Evolutionary conservation across 768 basidiomycete species (phyloP).

Genomic region (Mycena chlorophos): DNA sequence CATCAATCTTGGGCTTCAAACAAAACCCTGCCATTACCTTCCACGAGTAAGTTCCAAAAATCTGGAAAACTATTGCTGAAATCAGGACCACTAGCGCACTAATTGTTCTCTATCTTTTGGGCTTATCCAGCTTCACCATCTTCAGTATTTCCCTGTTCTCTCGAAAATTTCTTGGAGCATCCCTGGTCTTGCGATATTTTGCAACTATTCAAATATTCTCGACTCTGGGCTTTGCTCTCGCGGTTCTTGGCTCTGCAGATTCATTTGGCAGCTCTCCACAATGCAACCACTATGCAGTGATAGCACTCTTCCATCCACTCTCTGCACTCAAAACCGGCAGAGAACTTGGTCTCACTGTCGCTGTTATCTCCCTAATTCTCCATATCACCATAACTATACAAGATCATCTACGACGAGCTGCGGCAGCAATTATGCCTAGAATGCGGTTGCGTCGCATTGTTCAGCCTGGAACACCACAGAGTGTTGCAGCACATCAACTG

Average conservation of each 20-base stretch:
- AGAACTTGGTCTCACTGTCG: background rate
- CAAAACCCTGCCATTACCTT: conserved; percentile 15
- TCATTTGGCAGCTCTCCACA: conserved; percentile 14
- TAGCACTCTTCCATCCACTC: conserved; percentile 20
- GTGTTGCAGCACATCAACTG: background rate
- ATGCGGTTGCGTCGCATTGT: background rate
- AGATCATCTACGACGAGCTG: background rate
- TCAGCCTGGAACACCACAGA: background rate
- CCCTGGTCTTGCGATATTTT: conserved; percentile 5
- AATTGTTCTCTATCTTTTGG: conserved; percentile 19
- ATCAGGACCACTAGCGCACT: conserved; percentile 6
- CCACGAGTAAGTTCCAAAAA: conserved; percentile 11
- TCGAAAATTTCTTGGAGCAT: background rate
- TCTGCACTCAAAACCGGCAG: conserved; percentile 14
- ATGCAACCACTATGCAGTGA: conserved; percentile 21
- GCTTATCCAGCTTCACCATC: conserved; percentile 17
- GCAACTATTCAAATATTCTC: conserved; percentile 20
- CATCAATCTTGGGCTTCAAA: conserved; percentile 19
- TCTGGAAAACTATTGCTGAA: background rate
- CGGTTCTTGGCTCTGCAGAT: conserved; percentile 10
- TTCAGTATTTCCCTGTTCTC: conserved; percentile 9
- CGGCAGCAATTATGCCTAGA: background rate
- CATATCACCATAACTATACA: background rate
- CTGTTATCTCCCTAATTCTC: background rate
- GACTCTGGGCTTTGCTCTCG: conserved; percentile 18